Evolutionary conservation across 176 grass and related monocot species (phyloP), one percentile per base, ranked within the genome.

Genomic region (Rhynchospora pubera): DNA sequence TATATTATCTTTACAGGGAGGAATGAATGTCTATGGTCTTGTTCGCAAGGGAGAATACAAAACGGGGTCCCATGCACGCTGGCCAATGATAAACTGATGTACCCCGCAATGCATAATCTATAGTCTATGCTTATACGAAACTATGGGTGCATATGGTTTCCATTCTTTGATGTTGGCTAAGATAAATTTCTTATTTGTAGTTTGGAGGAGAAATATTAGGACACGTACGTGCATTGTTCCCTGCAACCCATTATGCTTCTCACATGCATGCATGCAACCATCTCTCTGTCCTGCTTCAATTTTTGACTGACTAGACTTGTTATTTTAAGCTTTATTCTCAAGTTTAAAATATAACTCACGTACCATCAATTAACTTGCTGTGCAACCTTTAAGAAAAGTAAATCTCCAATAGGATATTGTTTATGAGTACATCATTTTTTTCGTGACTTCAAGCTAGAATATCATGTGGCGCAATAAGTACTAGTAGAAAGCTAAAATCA

Each of bases 111-210:
- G 46, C 21, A 78, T 42, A 32, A 12, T 39, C 1, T 61, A 79
- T 67, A 16, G 34, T 39, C 34, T 32, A 48, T 60, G 60, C 22
- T 21, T 52, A 53, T 79, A 68, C 22, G 73, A 22, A 50, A 47
- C 14, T 57, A 64, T 39, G 42, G 70, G 23, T 46, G 83, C 72
- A 79, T 85, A 85, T 85, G 83, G 57, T 65, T 85, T 39, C 83
- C 83, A 79, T 68, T 57, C 56, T 55, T 66, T 77, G 7, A 85
- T 85, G 73, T 79, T 79, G 32, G 55, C 43, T 45, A 65, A 45
- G 62, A 79, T 64, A 85, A 47, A 62, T 47, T 44, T 21, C 16
- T 80, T 79, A 46, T 42, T 42, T 78, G 22, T 39, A 39, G 62
- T 61, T 61, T 14, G 32, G 9, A 63, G 28, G 78, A 63, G 14